Conservation (phyloP, 768 basidiomycete species). For the Trametes cubensis region DNA sequence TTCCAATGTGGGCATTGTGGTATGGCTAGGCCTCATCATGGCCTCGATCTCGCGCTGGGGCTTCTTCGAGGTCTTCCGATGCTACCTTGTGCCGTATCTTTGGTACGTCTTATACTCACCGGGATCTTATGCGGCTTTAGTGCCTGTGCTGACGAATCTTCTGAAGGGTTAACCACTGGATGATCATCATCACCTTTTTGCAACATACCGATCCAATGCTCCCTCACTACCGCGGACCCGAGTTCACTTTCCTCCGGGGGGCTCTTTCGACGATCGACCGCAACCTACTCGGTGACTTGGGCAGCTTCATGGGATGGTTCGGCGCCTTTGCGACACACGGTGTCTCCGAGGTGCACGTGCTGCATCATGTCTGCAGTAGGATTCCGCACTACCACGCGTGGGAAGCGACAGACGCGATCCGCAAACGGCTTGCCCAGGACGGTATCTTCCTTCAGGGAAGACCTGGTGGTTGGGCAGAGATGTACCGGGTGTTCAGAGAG, state of each 20-base stretch:
- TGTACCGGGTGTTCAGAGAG: constrained; percentile 73
- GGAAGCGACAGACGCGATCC: constrained; percentile 89
- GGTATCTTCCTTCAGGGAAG: constrained; percentile 67
- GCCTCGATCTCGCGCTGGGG: constrained; percentile 61
- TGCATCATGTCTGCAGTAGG: constrained; percentile 91
- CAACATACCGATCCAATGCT: constrained; percentile 98
- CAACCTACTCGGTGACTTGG: constrained; percentile 74
- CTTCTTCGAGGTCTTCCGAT: constrained; percentile 68
- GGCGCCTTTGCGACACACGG: constrained; percentile 87
- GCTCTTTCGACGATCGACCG: constrained; percentile 92
- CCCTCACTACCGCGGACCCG: constrained; percentile 86
- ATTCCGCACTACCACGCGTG: constrained; percentile 97
- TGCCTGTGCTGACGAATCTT: not conserved
- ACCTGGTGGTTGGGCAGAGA: constrained; percentile 80
- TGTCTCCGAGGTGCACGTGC: constrained; percentile 91
- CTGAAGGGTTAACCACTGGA: constrained; percentile 86
- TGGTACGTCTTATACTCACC: constrained; percentile 47
- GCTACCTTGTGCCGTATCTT: constrained; percentile 88
- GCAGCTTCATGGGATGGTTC: constrained; percentile 80
- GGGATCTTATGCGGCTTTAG: no score
- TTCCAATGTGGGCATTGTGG: constrained; percentile 78
- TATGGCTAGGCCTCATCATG: constrained; percentile 66
- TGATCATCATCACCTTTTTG: constrained; percentile 93
- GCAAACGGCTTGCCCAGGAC: constrained; percentile 63
- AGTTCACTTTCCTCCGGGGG: constrained; percentile 92